A percentile compares a stretch with the other conserved stretches of the same genome.
Evolutionary conservation across 108 stramenopile genomes (phyloP).

Genomic region (Seminavis robusta): DNA sequence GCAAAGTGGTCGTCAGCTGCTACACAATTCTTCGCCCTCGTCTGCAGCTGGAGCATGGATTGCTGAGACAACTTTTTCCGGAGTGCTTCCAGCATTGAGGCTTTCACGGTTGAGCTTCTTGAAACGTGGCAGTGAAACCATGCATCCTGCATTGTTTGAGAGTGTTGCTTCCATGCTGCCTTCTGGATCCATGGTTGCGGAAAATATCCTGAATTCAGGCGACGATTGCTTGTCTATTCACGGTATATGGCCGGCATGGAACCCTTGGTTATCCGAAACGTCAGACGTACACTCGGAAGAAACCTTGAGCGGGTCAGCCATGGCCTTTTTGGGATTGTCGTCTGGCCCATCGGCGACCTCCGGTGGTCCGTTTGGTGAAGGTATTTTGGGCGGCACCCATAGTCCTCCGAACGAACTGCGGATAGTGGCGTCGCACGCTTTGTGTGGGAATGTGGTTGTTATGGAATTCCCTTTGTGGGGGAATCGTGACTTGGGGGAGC

Average conservation of each 20-base stretch:
- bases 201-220: constrained; percentile 34
- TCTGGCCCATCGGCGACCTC: constrained; percentile 26
- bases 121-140: constrained; percentile 69
- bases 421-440: constrained; percentile 52
- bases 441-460: constrained; percentile 36
- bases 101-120: constrained; percentile 73
- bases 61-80: constrained; percentile 74
- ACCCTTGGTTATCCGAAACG: constrained; percentile 54
- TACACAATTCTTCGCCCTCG: constrained; percentile 33
- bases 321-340: constrained; percentile 50
- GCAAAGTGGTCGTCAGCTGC: no score
- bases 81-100: constrained; percentile 77
- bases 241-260: constrained; percentile 85
- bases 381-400: constrained; percentile 61
- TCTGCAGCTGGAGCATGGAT: constrained; percentile 84
- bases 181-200: constrained; percentile 46
- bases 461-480: constrained; percentile 86
- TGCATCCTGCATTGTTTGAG: constrained; percentile 80
- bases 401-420: constrained; percentile 77
- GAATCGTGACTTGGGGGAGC: constrained; percentile 73
- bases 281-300: constrained; percentile 17
- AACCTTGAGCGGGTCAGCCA: constrained; percentile 48
- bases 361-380: constrained; percentile 32
- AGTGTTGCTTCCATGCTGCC: constrained; percentile 81
- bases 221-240: constrained; percentile 47